phyloP scores from a whole-genome alignment of 2,329 filamentous ascomycete genomes.

The Neonectria magnoliae region DNA sequence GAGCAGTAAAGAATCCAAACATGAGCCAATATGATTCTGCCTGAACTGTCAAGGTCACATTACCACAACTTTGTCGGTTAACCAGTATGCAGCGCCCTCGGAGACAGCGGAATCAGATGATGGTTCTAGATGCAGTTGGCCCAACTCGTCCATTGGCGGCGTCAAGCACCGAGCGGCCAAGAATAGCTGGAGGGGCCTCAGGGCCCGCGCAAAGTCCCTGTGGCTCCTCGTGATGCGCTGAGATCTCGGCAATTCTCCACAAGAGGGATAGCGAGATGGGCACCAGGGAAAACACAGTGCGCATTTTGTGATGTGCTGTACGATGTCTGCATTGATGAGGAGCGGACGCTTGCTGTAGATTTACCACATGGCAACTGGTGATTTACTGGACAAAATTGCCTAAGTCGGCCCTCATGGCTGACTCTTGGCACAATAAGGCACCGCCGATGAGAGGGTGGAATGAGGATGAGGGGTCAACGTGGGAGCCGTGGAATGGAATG shows the following conservation, averaged over 20 bases:
- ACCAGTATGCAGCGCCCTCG: neutral
- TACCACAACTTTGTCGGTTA: neutral
- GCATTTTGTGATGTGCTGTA: neutral
- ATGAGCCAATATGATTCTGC: neutral
- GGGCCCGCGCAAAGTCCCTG: neutral
- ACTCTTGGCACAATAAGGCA: constrained; percentile 15
- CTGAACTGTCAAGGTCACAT: neutral
- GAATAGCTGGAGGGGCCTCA: constrained; percentile 13
- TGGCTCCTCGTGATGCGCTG: constrained; percentile 23
- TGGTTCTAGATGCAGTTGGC: constrained; percentile 19
- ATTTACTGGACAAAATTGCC: neutral
- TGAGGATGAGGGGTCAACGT: constrained; percentile 11
- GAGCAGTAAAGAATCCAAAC: neutral
- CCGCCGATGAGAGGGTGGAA: constrained; percentile 2
- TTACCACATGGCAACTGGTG: constrained; percentile 1
- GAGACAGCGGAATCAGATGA: constrained; percentile 21
- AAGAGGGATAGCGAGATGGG: constrained; percentile 14
- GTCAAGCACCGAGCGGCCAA: constrained; percentile 17
- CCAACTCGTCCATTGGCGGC: constrained; percentile 25
- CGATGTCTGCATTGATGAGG: neutral
- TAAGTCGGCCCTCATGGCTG: neutral
- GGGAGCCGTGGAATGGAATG: constrained; percentile 14
- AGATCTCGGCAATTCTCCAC: constrained; percentile 11
- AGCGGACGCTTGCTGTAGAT: neutral
- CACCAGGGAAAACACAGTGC: neutral